Conservation (phyloP, 2,329 filamentous ascomycete genomes). For the Phyllosticta citriasiana region DNA sequence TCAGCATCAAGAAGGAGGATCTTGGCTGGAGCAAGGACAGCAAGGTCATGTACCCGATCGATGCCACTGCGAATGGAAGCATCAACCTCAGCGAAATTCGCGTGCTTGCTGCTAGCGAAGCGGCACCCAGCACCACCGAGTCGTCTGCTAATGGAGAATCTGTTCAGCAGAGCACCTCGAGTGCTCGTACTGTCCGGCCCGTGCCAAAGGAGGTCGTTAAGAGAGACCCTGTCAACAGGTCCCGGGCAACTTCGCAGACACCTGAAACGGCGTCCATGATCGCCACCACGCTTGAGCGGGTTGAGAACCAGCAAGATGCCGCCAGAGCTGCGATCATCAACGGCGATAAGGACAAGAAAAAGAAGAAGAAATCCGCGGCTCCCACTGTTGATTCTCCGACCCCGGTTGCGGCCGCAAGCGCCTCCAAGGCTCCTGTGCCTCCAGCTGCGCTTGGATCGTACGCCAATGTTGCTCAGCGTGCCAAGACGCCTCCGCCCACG, state of each 20-base stretch:
- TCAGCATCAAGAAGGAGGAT: slow-evolving; percentile 78
- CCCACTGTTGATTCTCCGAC: slow-evolving; percentile 35
- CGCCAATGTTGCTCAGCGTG: slow-evolving; percentile 29
- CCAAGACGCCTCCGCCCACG: slow-evolving; percentile 22
- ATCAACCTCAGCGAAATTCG: slow-evolving; percentile 64
- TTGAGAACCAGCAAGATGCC: slow-evolving; percentile 32
- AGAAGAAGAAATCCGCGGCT: slow-evolving; percentile 56
- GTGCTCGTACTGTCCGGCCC: slow-evolving; percentile 19
- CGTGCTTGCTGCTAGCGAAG: slow-evolving; percentile 22
- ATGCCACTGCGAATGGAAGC: slow-evolving; percentile 63
- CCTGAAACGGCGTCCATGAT: slow-evolving; percentile 28
- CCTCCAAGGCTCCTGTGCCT: slow-evolving; percentile 2
- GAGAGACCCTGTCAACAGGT: slow-evolving; percentile 25
- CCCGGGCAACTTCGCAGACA: slow-evolving; percentile 19
- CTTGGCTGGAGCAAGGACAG: slow-evolving; percentile 87
- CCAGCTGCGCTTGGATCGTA: slow-evolving; percentile 28
- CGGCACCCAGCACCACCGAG: slow-evolving; percentile 29
- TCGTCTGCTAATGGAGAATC: slow-evolving; percentile 36
- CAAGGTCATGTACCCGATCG: slow-evolving; percentile 70
- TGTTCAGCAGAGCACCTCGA: not conserved
- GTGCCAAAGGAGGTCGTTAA: slow-evolving; percentile 20
- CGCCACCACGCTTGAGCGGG: slow-evolving; percentile 31
- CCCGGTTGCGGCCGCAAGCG: slow-evolving; percentile 31
- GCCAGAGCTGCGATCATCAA: slow-evolving; percentile 31
- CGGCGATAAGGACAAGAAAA: slow-evolving; percentile 30